Conservation (phyloP, 768 basidiomycete genomes). For the Macrolepiota fuliginosa region DNA sequence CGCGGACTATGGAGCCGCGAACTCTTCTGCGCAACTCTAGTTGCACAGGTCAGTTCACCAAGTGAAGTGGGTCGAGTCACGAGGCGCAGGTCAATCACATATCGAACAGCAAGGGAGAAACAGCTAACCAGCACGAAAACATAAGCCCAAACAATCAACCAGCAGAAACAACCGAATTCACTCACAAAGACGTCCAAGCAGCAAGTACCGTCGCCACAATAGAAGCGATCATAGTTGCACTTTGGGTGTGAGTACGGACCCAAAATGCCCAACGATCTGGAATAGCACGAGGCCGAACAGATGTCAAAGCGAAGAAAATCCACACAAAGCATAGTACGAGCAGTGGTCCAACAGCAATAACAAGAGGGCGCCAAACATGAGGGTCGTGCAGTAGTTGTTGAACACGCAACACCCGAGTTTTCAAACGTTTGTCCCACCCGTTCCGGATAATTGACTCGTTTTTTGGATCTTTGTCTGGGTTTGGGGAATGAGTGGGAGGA, state of each 20-base stretch:
- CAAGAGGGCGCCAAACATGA: background rate
- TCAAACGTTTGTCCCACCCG: background rate
- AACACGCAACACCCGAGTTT: background rate
- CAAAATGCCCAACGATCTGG: background rate
- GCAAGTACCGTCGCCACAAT: background rate
- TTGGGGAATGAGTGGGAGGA: background rate
- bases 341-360: background rate
- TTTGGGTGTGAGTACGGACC: background rate
- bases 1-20: background rate
- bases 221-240: slow-evolving; percentile 1
- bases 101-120: background rate
- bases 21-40: background rate
- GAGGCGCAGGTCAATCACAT: background rate
- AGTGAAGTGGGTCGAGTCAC: background rate
- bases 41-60: background rate
- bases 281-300: background rate
- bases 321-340: background rate
- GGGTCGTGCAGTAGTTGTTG: background rate
- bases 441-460: background rate
- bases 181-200: background rate
- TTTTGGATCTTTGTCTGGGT: background rate
- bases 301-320: slow-evolving; percentile 1
- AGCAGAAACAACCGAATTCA: background rate
- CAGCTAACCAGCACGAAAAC: background rate
- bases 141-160: background rate